Base-by-base conservation (phyloP, 2,329 filamentous ascomycete species). In the Colletotrichum chlorophyti region DNA sequence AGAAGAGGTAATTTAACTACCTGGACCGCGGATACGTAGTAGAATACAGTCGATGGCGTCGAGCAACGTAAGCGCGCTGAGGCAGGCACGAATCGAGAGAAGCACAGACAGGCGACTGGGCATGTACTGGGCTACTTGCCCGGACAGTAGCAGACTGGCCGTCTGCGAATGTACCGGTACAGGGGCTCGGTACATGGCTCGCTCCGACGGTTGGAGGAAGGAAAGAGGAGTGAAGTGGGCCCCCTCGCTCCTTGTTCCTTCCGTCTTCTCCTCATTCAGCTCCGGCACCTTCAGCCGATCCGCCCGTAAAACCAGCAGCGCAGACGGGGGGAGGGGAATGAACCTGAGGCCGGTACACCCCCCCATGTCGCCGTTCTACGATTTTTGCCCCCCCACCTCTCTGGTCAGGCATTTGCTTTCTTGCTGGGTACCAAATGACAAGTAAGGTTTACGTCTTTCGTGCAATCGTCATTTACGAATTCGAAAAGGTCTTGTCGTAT, bases 201-300 rank as follows among this genome's bases (percentile, higher is more conserved):
- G n/a, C n/a, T n/a, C n/a, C n/a, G n/a, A n/a, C n/a, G 31, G 43
- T 32, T 19, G 15, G 38, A 27, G 52, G 55, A 40, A 49, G 38
- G 52, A 29, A 34, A 31, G 32, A n/a, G 32, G 26, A 38, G 32
- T 32, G 49, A 14, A 49, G 55, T 59, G 55, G 55, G 21, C 5
- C 45, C 21, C 29, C 38, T 40, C 10, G 15, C 51, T 60, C 51
- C 55, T 55, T 23, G 19, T 23, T 55, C 52, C 43, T 31, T 55
- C 43, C 51, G 42, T 54, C 10, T 34, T 42, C 23, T 53, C 45
- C 38, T 54, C 50, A 54, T 41, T 48, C 54, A 62, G 59, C 55
- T 60, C 60, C 60, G 60, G 60, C 60, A 57, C 50, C 60, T 52
- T 29, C 60, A 60, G 57, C 60, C 60, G 60, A 60, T 60, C 57